Evolutionary conservation across 2,329 filamentous ascomycete genomes (phyloP), one percentile per base, ranked within the genome.

Genomic region (Venturia effusa): DNA sequence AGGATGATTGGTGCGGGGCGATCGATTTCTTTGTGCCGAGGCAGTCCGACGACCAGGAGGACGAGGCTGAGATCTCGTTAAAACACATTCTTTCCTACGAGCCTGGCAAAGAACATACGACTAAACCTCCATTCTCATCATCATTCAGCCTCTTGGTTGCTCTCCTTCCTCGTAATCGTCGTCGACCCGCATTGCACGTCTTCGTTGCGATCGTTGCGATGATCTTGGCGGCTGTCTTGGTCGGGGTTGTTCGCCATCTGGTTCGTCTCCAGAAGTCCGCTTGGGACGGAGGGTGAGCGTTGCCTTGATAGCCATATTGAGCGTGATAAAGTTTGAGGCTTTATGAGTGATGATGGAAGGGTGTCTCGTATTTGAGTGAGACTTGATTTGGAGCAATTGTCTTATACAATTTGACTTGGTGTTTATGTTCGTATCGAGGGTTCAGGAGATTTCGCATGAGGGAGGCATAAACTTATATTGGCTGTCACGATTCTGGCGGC

Each of bases 181-280:
- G 11, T 62, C 40, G 4, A 15, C 7, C 3, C 3, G 10, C 7
- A 22, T 45, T 34, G 41, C 11, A 4, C 59, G 34, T 41, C 59
- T 40, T 15, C 57, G 57, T 15, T 60, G 57, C 57, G 57, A 43
- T 43, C 57, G 57, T 27, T 30, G 57, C 27, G 57, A 17, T 8
- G 51, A 15, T 32, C 51, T 34, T 55, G 15, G 5, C 34, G 51
- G 51, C 22, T 48, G 45, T 48, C 51, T 34, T 32, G 51, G 51
- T 55, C 51, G 51, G 17, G 39, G 39, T 62, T 62, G 60, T 10
- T 62, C 60, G 32, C 60, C 60, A 24, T 43, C 37, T 61, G 27
- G 51, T 32, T 43, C 37, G 7, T 41, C 59, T 27, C 37, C 59
- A 60, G 59, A 60, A 32, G 13, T n/a, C 13, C 24, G 34, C 32